A percentile compares a stretch with the other conserved stretches of the same genome.
Conservation (phyloP, 805 yeast species). For the Clavispora asparagi region DNA sequence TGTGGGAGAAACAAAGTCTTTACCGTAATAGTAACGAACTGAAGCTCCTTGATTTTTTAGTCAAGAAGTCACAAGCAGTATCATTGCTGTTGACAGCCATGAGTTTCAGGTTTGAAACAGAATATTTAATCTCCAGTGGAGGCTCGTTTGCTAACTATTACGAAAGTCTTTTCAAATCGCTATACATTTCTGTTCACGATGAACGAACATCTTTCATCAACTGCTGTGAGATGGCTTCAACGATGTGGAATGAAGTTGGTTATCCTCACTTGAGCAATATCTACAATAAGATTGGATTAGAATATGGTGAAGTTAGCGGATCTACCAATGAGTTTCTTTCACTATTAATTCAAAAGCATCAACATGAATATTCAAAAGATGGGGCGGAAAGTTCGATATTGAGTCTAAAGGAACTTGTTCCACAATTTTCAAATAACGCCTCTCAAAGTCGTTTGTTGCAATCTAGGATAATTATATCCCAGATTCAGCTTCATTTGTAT, state of each 20-base stretch:
- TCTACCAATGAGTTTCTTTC: neutral
- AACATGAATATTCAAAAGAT: slow-evolving; percentile 32
- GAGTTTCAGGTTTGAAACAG: slow-evolving; percentile 62
- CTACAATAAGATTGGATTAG: slow-evolving; percentile 45
- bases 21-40: slow-evolving; percentile 49
- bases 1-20: slow-evolving; percentile 42
- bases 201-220: slow-evolving; percentile 38
- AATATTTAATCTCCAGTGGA: slow-evolving; percentile 50
- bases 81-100: slow-evolving; percentile 49
- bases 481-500: slow-evolving; percentile 31
- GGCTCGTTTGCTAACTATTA: slow-evolving; percentile 39
- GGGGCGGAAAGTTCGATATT: slow-evolving; percentile 35
- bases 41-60: slow-evolving; percentile 61
- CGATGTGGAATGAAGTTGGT: slow-evolving; percentile 52
- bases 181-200: slow-evolving; percentile 50
- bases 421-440: slow-evolving; percentile 21
- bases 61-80: slow-evolving; percentile 47
- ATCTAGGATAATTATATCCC: slow-evolving; percentile 35
- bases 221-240: slow-evolving; percentile 40
- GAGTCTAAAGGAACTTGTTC: slow-evolving; percentile 28
- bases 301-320: slow-evolving; percentile 27
- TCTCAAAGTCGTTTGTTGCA: slow-evolving; percentile 40
- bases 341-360: slow-evolving; percentile 31
- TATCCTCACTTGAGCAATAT: slow-evolving; percentile 40
- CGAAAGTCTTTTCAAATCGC: slow-evolving; percentile 55